These are phyloP conservation scores for Ophiosphaerella narmari DNA, from an alignment of 2,329 filamentous ascomycete genomes.

Conservation along the genomic window DNA sequence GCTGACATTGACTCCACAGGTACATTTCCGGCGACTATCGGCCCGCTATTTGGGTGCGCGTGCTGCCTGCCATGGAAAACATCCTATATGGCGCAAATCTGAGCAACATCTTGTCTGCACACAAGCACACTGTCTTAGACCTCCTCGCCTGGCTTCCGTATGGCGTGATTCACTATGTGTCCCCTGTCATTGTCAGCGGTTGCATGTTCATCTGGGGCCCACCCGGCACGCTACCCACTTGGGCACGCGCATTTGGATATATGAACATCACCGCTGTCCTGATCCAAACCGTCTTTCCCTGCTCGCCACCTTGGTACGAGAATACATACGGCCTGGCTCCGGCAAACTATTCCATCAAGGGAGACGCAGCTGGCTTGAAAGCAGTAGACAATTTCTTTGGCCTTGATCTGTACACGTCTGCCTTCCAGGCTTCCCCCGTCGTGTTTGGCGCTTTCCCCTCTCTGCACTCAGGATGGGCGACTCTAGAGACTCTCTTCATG, in stretches of 20 bases:
- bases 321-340: slow-evolving; percentile 88
- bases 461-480: slow-evolving; percentile 86
- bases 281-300: slow-evolving; percentile 89
- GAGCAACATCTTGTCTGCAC: slow-evolving; percentile 91
- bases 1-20: slow-evolving; percentile 53
- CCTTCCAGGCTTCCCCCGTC: slow-evolving; percentile 85
- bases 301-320: slow-evolving; percentile 96
- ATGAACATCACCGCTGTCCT: slow-evolving; percentile 87
- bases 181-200: slow-evolving; percentile 76
- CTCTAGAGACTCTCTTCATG: slow-evolving; percentile 90
- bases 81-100: slow-evolving; percentile 95
- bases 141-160: slow-evolving; percentile 93
- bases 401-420: slow-evolving; percentile 89
- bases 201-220: slow-evolving; percentile 88
- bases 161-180: slow-evolving; percentile 86
- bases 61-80: slow-evolving; percentile 92
- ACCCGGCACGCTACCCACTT: slow-evolving; percentile 82
- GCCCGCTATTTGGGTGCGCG: slow-evolving; percentile 92
- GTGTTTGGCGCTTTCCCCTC: slow-evolving; percentile 96
- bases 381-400: slow-evolving; percentile 90
- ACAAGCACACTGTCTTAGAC: slow-evolving; percentile 82
- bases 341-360: slow-evolving; percentile 88
- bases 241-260: slow-evolving; percentile 87
- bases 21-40: slow-evolving; percentile 89
- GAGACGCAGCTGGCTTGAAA: slow-evolving; percentile 85